phyloP scores from a whole-genome alignment of 2,329 filamentous ascomycete genomes.

The Biscogniauxia marginata region DNA sequence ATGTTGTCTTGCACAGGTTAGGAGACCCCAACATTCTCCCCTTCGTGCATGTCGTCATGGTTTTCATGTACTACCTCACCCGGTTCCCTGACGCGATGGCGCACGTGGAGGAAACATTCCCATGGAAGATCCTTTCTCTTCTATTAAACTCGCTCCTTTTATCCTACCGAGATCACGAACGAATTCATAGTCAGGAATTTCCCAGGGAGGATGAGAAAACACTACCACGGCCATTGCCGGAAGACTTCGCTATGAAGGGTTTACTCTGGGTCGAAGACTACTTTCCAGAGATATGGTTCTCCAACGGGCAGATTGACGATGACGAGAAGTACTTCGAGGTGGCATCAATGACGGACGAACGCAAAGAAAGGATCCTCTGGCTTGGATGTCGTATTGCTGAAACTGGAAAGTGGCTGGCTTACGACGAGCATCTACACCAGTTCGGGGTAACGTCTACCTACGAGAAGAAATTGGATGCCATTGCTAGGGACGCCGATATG shows the following conservation, averaged over 20 bases:
- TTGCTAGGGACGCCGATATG: slow-evolving; percentile 20
- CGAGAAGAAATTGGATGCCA: slow-evolving; percentile 34
- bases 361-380: slow-evolving; percentile 60
- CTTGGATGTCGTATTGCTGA: slow-evolving; percentile 50
- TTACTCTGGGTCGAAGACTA: slow-evolving; percentile 60
- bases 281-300: slow-evolving; percentile 60
- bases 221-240: slow-evolving; percentile 57
- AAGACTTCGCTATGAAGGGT: slow-evolving; percentile 67
- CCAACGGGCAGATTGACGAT: slow-evolving; percentile 59
- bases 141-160: slow-evolving; percentile 41
- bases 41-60: slow-evolving; percentile 61
- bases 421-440: slow-evolving; percentile 35
- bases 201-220: slow-evolving; percentile 44
- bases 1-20: slow-evolving; percentile 48
- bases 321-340: slow-evolving; percentile 65
- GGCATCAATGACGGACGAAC: slow-evolving; percentile 55
- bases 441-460: slow-evolving; percentile 42
- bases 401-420: slow-evolving; percentile 44
- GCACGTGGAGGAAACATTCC: slow-evolving; percentile 44
- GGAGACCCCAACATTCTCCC: slow-evolving; percentile 60
- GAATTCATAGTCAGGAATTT: slow-evolving; percentile 46
- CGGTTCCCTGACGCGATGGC: slow-evolving; percentile 41
- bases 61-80: slow-evolving; percentile 53
- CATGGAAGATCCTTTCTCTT: slow-evolving; percentile 50
- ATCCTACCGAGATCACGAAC: slow-evolving; percentile 27